Conservation (phyloP, 148 eudicot species). For the Limonium bicolor region DNA sequence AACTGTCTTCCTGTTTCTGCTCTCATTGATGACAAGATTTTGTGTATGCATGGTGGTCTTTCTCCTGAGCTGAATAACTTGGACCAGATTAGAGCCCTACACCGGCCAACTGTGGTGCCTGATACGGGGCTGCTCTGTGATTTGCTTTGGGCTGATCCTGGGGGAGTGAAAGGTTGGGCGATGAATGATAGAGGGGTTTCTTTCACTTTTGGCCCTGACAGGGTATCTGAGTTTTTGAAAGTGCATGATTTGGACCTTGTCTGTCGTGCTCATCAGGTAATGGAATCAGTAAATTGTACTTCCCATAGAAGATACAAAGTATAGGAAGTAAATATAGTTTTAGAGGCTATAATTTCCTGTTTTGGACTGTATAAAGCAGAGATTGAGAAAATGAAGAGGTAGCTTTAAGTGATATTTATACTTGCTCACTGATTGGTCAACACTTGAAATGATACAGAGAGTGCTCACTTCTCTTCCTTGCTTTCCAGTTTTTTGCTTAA, state of each 20-base stretch:
- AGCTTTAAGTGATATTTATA: too few relatives aligned
- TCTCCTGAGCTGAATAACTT: slow-evolving; percentile 56
- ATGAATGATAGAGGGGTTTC: slow-evolving; percentile 80
- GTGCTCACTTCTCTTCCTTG: too few relatives aligned
- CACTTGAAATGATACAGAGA: too few relatives aligned
- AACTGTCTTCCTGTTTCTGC: slow-evolving; percentile 76
- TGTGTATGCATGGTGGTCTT: slow-evolving; percentile 83
- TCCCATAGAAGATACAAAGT: too few relatives aligned
- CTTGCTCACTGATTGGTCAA: too few relatives aligned
- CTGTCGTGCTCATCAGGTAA: slow-evolving; percentile 75
- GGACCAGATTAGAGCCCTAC: slow-evolving; percentile 50
- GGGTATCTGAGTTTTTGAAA: slow-evolving; percentile 47
- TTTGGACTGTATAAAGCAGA: too few relatives aligned
- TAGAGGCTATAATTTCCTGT: too few relatives aligned
- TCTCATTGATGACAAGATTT: slow-evolving; percentile 52
- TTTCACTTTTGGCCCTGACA: slow-evolving; percentile 59
- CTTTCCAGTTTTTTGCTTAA: not conserved
- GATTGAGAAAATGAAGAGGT: too few relatives aligned
- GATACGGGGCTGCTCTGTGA: slow-evolving; percentile 74
- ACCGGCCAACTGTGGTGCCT: slow-evolving; percentile 52
- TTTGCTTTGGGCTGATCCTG: slow-evolving; percentile 73
- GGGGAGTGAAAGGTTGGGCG: slow-evolving; percentile 64
- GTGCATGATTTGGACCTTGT: slow-evolving; percentile 67
- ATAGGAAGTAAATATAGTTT: too few relatives aligned
- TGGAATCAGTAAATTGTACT: too few relatives aligned